Evolutionary conservation across 441 rosid species (phyloP).

Genomic region (Gossypium schwendimanii): DNA sequence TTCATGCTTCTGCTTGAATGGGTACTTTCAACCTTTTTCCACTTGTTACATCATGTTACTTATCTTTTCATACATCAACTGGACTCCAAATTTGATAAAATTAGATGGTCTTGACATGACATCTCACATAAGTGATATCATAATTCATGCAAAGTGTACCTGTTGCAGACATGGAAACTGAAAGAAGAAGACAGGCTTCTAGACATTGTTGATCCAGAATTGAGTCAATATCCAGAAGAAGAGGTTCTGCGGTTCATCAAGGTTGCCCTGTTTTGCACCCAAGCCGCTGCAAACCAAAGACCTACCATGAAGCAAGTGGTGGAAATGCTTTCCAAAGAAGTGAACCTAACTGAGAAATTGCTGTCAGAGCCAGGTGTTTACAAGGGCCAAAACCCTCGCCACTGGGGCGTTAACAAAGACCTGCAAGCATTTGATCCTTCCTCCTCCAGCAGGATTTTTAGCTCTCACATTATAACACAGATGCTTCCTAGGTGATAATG

Average conservation of each 20-base stretch:
- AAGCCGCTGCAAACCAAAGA: slow-evolving; percentile 58
- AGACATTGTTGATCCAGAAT: slow-evolving; percentile 62
- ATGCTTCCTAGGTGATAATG: slow-evolving; percentile 59
- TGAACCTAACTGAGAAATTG: slow-evolving; percentile 53
- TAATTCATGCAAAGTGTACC: not conserved
- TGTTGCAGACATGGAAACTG: slow-evolving; percentile 78
- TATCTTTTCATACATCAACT: not conserved
- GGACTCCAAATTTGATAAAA: not conserved
- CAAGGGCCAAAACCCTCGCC: slow-evolving; percentile 23
- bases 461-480: slow-evolving; percentile 32
- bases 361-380: slow-evolving; percentile 68
- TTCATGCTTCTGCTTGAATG: slow-evolving; percentile 73
- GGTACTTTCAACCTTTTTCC: slow-evolving; percentile 42
- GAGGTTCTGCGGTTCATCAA: slow-evolving; percentile 61
- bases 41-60: not conserved
- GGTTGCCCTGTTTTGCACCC: slow-evolving; percentile 84
- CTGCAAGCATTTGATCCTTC: slow-evolving; percentile 29
- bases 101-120: not conserved
- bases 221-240: slow-evolving; percentile 47
- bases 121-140: not conserved
- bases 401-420: slow-evolving; percentile 28
- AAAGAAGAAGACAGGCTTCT: slow-evolving; percentile 58
- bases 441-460: slow-evolving; percentile 17
- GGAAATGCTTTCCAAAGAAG: slow-evolving; percentile 74
- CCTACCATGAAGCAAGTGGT: slow-evolving; percentile 83